phyloP scores from a whole-genome alignment of 1,284 basidiomycete species.

The Rhodotorula glutinis region DNA sequence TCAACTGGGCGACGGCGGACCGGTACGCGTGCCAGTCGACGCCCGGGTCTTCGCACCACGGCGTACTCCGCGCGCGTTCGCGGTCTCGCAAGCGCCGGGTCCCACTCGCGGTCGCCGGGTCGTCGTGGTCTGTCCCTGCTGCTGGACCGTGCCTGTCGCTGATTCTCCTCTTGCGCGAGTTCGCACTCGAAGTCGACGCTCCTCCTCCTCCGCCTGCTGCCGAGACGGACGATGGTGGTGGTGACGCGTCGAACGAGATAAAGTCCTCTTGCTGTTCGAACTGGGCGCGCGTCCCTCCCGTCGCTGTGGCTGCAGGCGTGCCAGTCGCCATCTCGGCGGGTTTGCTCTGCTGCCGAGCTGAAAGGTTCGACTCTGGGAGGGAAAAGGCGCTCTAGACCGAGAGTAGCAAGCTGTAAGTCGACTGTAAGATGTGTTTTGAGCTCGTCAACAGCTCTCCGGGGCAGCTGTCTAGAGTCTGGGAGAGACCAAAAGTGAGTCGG shows the following conservation, averaged over 20 bases:
- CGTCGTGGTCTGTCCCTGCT: slow-evolving; percentile 21
- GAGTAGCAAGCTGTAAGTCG: too few species aligned
- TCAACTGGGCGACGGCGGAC: slow-evolving; percentile 75
- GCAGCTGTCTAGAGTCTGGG: too few species aligned
- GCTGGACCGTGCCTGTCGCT: slow-evolving; percentile 4
- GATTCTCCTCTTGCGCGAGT: slow-evolving; percentile 25
- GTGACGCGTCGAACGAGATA: slow-evolving; percentile 56
- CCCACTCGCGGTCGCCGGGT: slow-evolving; percentile 14
- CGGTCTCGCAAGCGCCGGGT: slow-evolving; percentile 37
- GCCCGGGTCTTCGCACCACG: slow-evolving; percentile 64
- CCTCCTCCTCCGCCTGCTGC: neutral
- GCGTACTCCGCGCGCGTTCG: slow-evolving; percentile 52
- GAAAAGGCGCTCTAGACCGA: too few species aligned
- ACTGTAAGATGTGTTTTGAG: too few species aligned
- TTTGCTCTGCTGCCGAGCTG: too few species aligned
- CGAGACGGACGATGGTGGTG: neutral
- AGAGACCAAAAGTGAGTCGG: too few species aligned
- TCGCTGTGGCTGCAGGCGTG: too few species aligned
- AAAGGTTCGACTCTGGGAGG: too few species aligned
- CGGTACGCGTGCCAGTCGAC: slow-evolving; percentile 73
- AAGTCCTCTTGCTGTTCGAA: slow-evolving; percentile 56
- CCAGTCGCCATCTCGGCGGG: too few species aligned
- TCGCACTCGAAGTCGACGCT: neutral
- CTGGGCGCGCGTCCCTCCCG: slow-evolving; percentile 19
- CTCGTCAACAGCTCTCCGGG: too few species aligned